Conservation (phyloP, 2,329 filamentous ascomycete species). For the Monilinia fructicola region DNA sequence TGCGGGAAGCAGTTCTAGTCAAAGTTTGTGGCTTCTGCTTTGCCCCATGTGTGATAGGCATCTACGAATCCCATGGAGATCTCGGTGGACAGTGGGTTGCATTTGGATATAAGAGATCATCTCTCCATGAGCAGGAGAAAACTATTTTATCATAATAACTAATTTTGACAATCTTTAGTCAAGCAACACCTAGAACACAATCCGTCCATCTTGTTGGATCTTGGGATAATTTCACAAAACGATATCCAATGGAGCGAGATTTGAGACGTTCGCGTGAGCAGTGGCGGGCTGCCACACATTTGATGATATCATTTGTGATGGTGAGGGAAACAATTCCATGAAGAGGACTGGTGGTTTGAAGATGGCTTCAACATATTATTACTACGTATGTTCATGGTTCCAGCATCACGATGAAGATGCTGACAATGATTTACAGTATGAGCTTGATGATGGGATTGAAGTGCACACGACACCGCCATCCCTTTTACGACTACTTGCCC, state of each 20-base stretch:
- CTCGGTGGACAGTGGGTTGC: not conserved
- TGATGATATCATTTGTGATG: conserved; percentile 80
- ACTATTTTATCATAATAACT: conserved; percentile 3
- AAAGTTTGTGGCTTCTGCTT: not conserved
- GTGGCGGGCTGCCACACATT: conserved; percentile 87
- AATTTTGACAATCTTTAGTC: conserved; percentile 44
- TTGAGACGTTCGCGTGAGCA: conserved; percentile 68
- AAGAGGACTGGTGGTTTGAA: conserved; percentile 77
- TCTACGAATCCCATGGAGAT: not conserved
- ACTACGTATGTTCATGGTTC: conserved; percentile 67
- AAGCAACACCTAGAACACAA: conserved; percentile 59
- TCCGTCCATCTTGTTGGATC: conserved; percentile 83
- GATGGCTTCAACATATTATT: conserved; percentile 94
- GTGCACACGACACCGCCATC: conserved; percentile 69
- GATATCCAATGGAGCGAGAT: conserved; percentile 81
- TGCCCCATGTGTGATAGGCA: not conserved
- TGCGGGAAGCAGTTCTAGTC: not conserved
- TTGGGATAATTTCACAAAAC: conserved; percentile 87
- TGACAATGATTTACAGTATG: conserved; percentile 60
- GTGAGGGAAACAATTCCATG: conserved; percentile 51
- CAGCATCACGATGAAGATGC: conserved; percentile 36
- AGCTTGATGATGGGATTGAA: conserved; percentile 76
- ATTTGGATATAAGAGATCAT: conserved; percentile 10
- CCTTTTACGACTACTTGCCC: conserved; percentile 79
- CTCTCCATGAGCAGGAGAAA: not conserved